Evolutionary conservation across 257 asterid genomes (phyloP).

Genomic region (Solanum dulcamara): DNA sequence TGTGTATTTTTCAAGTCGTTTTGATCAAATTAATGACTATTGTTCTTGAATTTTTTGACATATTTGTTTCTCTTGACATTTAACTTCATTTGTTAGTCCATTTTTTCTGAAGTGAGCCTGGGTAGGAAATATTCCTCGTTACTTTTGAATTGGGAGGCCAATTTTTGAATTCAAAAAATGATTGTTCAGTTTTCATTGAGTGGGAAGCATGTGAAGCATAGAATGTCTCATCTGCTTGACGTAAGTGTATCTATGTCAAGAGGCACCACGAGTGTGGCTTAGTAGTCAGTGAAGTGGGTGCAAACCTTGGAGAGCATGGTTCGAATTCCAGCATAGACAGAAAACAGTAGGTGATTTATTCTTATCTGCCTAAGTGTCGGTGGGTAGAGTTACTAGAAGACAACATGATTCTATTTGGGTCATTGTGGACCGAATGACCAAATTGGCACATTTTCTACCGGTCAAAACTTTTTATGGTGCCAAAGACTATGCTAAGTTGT

Average conservation of each 20-base stretch:
- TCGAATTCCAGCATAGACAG: neutral
- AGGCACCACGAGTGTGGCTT: neutral
- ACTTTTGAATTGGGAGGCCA: neutral
- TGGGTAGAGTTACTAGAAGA: neutral
- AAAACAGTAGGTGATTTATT: neutral
- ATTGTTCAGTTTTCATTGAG: neutral
- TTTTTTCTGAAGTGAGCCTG: neutral
- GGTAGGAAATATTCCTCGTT: neutral
- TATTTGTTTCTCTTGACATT: neutral
- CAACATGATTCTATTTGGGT: too few relatives aligned
- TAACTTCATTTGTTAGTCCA: neutral
- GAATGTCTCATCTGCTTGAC: neutral
- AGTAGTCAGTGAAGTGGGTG: neutral
- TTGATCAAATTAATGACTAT: neutral
- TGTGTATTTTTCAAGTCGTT: neutral
- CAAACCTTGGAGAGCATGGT: neutral
- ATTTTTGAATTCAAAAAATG: neutral
- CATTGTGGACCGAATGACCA: too few relatives aligned
- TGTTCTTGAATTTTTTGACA: neutral
- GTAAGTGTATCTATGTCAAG: neutral
- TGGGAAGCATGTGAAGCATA: neutral
- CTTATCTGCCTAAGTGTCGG: neutral
- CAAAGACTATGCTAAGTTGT: too few relatives aligned
- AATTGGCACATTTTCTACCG: too few relatives aligned
- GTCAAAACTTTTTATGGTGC: too few relatives aligned